phyloP scores from a whole-genome alignment of 208 protist species.

The Borovskyia barvae region DNA sequence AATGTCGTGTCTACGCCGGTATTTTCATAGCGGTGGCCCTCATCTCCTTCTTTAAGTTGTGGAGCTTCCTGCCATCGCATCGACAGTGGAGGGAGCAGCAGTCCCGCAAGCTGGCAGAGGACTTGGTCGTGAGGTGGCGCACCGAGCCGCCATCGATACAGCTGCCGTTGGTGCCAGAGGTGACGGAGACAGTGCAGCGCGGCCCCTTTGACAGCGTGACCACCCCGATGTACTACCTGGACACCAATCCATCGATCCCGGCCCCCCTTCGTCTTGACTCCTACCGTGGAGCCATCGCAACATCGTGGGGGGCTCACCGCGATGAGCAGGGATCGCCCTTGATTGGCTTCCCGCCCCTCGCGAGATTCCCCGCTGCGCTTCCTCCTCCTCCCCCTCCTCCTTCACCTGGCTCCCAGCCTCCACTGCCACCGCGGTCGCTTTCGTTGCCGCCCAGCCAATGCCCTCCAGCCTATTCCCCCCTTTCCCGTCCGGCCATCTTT shows the following conservation, averaged over 20 bases:
- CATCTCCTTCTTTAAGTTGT: slow-evolving; percentile 39
- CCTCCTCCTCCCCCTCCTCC: too few relatives aligned
- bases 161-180: not conserved
- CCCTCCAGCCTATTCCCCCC: too few relatives aligned
- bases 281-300: not conserved
- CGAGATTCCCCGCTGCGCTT: too few relatives aligned
- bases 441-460: too few relatives aligned
- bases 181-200: not conserved
- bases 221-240: not conserved
- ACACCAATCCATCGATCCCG: not conserved
- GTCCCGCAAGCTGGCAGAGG: slow-evolving; percentile 5
- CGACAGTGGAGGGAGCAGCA: slow-evolving; percentile 16
- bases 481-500: too few relatives aligned
- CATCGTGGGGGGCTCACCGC: too few relatives aligned
- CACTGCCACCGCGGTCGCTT: too few relatives aligned
- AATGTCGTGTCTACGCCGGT: slow-evolving; percentile 30
- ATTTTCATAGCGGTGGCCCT: slow-evolving; percentile 25
- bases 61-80: slow-evolving; percentile 53
- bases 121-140: slow-evolving; percentile 1
- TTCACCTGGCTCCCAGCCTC: too few relatives aligned
- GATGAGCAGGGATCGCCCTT: too few relatives aligned
- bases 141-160: not conserved
- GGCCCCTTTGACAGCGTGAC: not conserved
- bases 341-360: too few relatives aligned
- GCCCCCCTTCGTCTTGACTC: not conserved